A percentile compares a stretch with the other conserved stretches of the same genome.
These are phyloP conservation scores for Ramalina intermedia DNA, from an alignment of 495 filamentous ascomycete species.

Conservation along the genomic window DNA sequence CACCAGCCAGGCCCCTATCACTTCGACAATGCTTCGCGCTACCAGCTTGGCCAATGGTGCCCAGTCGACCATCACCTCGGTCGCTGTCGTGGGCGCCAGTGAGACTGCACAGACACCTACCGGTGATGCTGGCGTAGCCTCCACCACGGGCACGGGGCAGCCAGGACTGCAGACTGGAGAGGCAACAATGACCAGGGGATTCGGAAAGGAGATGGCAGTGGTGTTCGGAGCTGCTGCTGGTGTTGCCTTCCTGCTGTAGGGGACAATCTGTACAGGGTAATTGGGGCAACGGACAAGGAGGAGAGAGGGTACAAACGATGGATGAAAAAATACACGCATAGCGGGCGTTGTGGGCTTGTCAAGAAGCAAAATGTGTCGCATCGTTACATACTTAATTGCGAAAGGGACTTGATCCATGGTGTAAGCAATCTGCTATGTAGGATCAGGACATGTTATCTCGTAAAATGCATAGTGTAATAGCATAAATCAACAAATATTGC, in stretches of 20 bases:
- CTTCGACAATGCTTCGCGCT: constrained; percentile 23
- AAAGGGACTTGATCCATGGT: no score
- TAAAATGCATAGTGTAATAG: no score
- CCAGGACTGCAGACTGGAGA: constrained; percentile 33
- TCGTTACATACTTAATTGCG: no score
- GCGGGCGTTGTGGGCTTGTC: background rate
- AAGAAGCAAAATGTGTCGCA: no score
- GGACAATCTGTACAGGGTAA: background rate
- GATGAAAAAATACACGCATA: constrained; percentile 1
- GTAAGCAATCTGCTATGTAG: no score
- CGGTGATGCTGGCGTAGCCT: constrained; percentile 10
- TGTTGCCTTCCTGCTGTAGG: constrained; percentile 19
- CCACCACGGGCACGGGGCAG: constrained; percentile 1
- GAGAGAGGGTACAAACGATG: background rate
- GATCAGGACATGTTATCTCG: no score
- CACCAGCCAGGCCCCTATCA: constrained; percentile 14
- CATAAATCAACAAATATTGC: no score
- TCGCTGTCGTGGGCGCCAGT: constrained; percentile 28
- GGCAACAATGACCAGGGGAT: constrained; percentile 19
- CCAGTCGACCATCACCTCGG: constrained; percentile 32
- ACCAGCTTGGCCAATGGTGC: constrained; percentile 62
- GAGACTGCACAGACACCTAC: constrained; percentile 12
- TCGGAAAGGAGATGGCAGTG: constrained; percentile 26
- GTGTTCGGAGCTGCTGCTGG: constrained; percentile 23
- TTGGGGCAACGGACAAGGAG: background rate